Conservation (phyloP, 345 rosid species). For the Microthlaspi erraticum region DNA sequence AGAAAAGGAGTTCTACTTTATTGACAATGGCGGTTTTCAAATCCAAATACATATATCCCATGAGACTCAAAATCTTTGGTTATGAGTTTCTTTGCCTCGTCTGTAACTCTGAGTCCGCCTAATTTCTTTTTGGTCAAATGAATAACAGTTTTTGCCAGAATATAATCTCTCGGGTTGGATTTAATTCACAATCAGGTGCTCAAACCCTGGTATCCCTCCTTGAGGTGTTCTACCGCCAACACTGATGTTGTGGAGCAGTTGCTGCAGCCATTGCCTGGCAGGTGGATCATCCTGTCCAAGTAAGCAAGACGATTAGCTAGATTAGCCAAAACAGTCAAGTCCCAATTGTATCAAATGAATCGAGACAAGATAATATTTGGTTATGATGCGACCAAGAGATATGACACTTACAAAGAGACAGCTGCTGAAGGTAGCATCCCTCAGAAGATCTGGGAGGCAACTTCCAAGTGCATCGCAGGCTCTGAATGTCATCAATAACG, state of each 20-base stretch:
- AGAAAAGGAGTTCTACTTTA: too few species aligned
- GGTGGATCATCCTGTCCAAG: conserved; percentile 76
- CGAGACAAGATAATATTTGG: neutral
- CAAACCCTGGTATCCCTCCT: conserved; percentile 45
- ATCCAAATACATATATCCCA: conserved; percentile 38
- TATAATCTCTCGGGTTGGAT: conserved; percentile 10
- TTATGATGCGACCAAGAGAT: conserved; percentile 26
- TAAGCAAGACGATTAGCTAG: conserved; percentile 18
- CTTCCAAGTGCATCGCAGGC: conserved; percentile 78
- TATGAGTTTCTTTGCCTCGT: conserved; percentile 23
- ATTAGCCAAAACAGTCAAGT: conserved; percentile 3
- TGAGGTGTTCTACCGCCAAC: conserved; percentile 50
- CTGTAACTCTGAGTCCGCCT: conserved; percentile 19
- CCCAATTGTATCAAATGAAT: neutral
- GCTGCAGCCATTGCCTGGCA: conserved; percentile 82
- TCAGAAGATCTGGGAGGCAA: conserved; percentile 81
- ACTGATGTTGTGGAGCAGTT: conserved; percentile 69
- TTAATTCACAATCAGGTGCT: conserved; percentile 66
- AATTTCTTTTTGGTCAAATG: conserved; percentile 34
- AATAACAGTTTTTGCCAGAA: neutral
- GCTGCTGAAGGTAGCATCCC: conserved; percentile 67
- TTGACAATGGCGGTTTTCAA: neutral
- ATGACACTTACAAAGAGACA: conserved; percentile 75
- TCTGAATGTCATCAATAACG: conserved; percentile 48
- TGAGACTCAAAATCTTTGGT: conserved; percentile 20